Evolutionary conservation across 2,329 filamentous ascomycete genomes (phyloP), one percentile per base, ranked within the genome.

Genomic region (Dendrostoma leiphaemia): DNA sequence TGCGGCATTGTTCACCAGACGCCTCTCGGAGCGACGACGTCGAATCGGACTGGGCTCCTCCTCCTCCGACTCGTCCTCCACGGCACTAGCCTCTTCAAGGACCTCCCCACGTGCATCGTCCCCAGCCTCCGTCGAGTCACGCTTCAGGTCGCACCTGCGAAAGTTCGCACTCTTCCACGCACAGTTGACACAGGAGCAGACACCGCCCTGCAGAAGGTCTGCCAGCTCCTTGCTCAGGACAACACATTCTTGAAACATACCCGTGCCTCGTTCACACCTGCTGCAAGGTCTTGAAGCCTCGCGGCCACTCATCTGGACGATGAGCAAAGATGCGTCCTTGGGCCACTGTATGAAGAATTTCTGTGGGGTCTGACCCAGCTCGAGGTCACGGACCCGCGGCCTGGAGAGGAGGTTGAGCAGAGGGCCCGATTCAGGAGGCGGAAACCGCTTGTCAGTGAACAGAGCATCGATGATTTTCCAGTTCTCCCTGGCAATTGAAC

Each of bases 111-210:
- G 13, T n/a, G 15, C 46, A 8, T 37, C 46, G 8, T n/a, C n/a
- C 23, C 3, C 31, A 21, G 12, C 9, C n/a, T 29, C 17, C 15
- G 13, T 31, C 31, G 19, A 17, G 12, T 19, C 3, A 17, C 44
- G 24, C 24, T 35, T 2, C 3, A 53, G 3, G 6, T 49, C 52
- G 15, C 54, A 56, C 6, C 5, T n/a, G 0, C 6, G 15, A 3
- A 29, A 21, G 2, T 37, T 4, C 1, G 6, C 1, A 4, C 26
- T 21, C 1, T 32, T 50, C 12, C 15, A 41, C 12, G 32, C 51
- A 32, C 54, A 56, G 6, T 53, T 56, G 7, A 51, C 47, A 13
- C 54, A 56, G 12, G 50, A 45, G 1, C 43, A n/a, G 1, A 35
- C 15, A 6, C 54, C 54, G n/a, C 24, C 32, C 2, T 48, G 41